phyloP scores from a whole-genome alignment of 768 basidiomycete species.

The Mycena haematopus region DNA sequence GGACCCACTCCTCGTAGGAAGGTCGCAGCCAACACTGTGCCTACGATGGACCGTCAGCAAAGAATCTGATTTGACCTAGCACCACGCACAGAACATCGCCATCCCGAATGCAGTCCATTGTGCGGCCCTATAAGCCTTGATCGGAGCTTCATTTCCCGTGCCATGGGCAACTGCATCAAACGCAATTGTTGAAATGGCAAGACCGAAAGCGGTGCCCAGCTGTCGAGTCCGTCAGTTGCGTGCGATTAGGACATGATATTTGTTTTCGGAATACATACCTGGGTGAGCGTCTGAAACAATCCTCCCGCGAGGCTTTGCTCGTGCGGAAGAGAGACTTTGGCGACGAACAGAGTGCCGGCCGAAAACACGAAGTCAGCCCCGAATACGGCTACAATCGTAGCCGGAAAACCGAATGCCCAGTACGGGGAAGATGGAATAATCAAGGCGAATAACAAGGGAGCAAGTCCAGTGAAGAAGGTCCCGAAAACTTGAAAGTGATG shows the following conservation, averaged over 20 bases:
- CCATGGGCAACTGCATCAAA: slow-evolving; percentile 29
- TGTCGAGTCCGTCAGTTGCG: slow-evolving; percentile 19
- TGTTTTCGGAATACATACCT: slow-evolving; percentile 46
- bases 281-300: slow-evolving; percentile 80
- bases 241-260: background rate
- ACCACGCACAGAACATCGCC: slow-evolving; percentile 49
- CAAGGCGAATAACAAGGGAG: slow-evolving; percentile 71
- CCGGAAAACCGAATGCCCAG: slow-evolving; percentile 82
- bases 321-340: slow-evolving; percentile 67
- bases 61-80: background rate
- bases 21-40: slow-evolving; percentile 14
- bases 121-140: slow-evolving; percentile 57
- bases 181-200: slow-evolving; percentile 60
- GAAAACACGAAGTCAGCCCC: slow-evolving; percentile 84
- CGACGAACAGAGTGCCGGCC: slow-evolving; percentile 77
- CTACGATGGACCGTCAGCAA: background rate
- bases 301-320: slow-evolving; percentile 83
- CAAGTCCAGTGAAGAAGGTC: slow-evolving; percentile 61
- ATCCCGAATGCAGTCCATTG: slow-evolving; percentile 61
- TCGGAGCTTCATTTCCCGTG: slow-evolving; percentile 44
- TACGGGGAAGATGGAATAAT: slow-evolving; percentile 63
- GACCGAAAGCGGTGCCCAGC: slow-evolving; percentile 60
- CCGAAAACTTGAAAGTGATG: slow-evolving; percentile 44
- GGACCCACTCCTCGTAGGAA: slow-evolving; percentile 26
- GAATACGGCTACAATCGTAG: slow-evolving; percentile 66